These are phyloP conservation scores for Geranomyces variabilis DNA, from an alignment of 192 early-diverging fungal species.

Conservation along the genomic window DNA sequence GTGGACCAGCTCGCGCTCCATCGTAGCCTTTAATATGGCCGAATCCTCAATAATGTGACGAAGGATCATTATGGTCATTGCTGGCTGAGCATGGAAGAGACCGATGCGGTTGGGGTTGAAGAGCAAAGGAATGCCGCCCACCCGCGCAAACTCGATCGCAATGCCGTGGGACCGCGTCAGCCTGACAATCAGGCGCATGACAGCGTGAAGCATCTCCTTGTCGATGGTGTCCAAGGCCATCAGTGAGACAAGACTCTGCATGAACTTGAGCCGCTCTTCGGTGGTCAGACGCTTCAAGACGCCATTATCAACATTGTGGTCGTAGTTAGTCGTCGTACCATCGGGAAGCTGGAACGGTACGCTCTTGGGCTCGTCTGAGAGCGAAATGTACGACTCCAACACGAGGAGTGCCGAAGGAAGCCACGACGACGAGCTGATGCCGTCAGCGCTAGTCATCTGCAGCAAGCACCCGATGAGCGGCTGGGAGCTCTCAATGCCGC, in stretches of 20 bases:
- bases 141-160: slow-evolving; percentile 70
- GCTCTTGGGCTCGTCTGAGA: slow-evolving; percentile 63
- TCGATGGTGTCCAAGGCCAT: slow-evolving; percentile 40
- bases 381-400: slow-evolving; percentile 65
- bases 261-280: slow-evolving; percentile 18
- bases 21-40: slow-evolving; percentile 60
- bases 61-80: slow-evolving; percentile 82
- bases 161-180: slow-evolving; percentile 71
- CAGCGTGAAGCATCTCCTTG: slow-evolving; percentile 61
- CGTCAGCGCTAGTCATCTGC: slow-evolving; percentile 20
- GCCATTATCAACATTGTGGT: background rate
- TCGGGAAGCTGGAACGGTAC: background rate
- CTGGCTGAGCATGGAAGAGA: slow-evolving; percentile 76
- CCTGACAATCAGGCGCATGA: slow-evolving; percentile 79
- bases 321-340: background rate
- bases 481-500: slow-evolving; percentile 34
- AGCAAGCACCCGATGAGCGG: slow-evolving; percentile 5
- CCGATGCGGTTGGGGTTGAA: slow-evolving; percentile 65
- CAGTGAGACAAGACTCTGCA: slow-evolving; percentile 39
- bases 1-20: slow-evolving; percentile 75
- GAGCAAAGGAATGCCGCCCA: slow-evolving; percentile 68
- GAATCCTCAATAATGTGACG: slow-evolving; percentile 83
- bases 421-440: slow-evolving; percentile 50
- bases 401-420: slow-evolving; percentile 63
- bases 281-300: slow-evolving; percentile 20